Evolutionary conservation across 2,329 filamentous ascomycete species (phyloP), one percentile per base, ranked within the genome.

Genomic region (Shiraia bambusicola): DNA sequence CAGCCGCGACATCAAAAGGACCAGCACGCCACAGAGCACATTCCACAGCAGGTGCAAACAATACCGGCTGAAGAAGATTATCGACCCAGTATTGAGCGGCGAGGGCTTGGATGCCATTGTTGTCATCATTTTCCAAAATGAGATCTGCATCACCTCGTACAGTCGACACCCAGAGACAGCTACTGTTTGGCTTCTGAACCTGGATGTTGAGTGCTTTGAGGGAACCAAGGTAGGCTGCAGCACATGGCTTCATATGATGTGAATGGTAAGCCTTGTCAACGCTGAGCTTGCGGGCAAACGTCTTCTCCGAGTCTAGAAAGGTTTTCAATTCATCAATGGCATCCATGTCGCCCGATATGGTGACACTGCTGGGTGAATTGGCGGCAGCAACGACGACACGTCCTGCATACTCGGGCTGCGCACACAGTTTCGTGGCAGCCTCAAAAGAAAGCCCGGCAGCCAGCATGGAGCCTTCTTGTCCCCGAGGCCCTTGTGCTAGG

Each of bases 191-290:
- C n/a, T n/a, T n/a, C n/a, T n/a, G n/a, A 41, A 16, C 8, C 15
- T 24, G 2, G 28, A 9, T n/a, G 26, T 24, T 10, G 25, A 28
- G 15, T 3, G 7, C 10, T 13, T 41, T 15, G 3, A 37, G 24
- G 28, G 26, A 28, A 17, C 9, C 12, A 8, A 26, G 19, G 15
- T 29, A 34, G 2, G 55, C 5, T 25, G 32, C n/a, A 31, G 28
- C 13, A 19, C 40, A 30, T 44, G 19, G 4, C 24, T 45, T 14
- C 52, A 56, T 46, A 28, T 48, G 38, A 19, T 29, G 2, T 37
- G 47, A 74, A 38, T 76, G 74, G 36, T 76, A 77, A 0, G 74
- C 74, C 9, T 52, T 66, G 16, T 72, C 67, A 2, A 73, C 69
- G 37, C 65, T 61, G 2, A 76, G 62, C 11, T 54, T 43, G 1